Base-by-base conservation (phyloP, 768 basidiomycete genomes). In the Jaapia argillacea region DNA sequence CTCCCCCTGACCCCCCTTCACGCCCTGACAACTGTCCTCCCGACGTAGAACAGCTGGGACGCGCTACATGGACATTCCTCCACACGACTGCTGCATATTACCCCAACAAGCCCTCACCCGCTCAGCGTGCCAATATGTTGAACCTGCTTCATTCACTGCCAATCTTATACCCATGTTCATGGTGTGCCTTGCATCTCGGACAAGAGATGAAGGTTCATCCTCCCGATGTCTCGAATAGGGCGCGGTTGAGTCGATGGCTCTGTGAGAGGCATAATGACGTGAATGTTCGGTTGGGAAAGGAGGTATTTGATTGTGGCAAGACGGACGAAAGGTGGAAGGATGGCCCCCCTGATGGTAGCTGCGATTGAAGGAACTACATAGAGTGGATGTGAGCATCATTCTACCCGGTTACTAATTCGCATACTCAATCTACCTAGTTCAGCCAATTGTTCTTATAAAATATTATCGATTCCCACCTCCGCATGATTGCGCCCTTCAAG, bases 61-160 rank as follows among this genome's bases (percentile, higher is more conserved):
- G 80, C 40, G 85, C 93, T 36, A 94, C 94, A 1, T 97, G 94
- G 94, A 84, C 91, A 13, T 98, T 98, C 73, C 70, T 98, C 24
- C 94, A 97, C 56, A 82, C 91, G 6, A 84, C 94, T 4, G 93
- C 92, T 0, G 90, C 94, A 18, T 96, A 97, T 63, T 98, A 92
- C 64, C 92, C 94, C 22, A 77, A 82, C n/a, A 63, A 66, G 13
- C 89, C 94, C 1, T 77, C 81, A 0, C 69, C 79, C 1, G 65
- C 67, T 4, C 89, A 94, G 53, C 81, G 85, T 45, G 72, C 77
- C 23, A 80, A 86, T 50, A 97, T 97, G 92, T 67, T 88, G 25
- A 69, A 73, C 53, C 71, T 98, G 21, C 63, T 98, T 12, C 73
- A 74, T 40, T 73, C 91, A 1, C 62, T 94, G 31, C 91, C 92